Conservation (phyloP, 306 rosid genomes). For the Sindora glabra region DNA sequence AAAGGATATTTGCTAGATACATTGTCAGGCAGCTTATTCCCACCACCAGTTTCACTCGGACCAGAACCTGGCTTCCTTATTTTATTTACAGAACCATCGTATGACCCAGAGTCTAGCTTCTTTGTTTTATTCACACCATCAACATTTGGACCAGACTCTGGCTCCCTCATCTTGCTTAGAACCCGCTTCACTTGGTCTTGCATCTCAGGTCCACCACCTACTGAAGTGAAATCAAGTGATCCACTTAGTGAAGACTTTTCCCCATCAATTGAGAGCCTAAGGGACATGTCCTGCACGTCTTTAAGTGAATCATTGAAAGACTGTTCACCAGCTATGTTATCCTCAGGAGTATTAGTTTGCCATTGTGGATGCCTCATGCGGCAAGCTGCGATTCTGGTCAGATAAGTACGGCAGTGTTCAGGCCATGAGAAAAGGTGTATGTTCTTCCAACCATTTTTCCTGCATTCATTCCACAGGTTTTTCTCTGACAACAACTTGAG, state of each 20-base stretch:
- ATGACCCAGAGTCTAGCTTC: background rate
- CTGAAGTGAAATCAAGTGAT: slow-evolving; percentile 24
- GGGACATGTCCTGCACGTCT: slow-evolving; percentile 69
- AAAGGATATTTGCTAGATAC: slow-evolving; percentile 43
- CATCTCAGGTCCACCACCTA: slow-evolving; percentile 35
- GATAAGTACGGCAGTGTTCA: slow-evolving; percentile 64
- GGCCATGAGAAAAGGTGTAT: slow-evolving; percentile 76
- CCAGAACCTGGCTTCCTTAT: slow-evolving; percentile 12
- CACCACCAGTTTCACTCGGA: slow-evolving; percentile 16
- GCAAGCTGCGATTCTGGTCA: slow-evolving; percentile 63
- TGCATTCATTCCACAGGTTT: slow-evolving; percentile 55
- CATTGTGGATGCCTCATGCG: slow-evolving; percentile 73
- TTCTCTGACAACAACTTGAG: slow-evolving; percentile 59
- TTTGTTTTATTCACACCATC: slow-evolving; percentile 29
- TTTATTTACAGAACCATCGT: slow-evolving; percentile 34
- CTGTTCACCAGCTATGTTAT: slow-evolving; percentile 40
- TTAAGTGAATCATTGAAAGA: slow-evolving; percentile 59
- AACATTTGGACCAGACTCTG: slow-evolving; percentile 21
- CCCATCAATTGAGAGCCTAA: slow-evolving; percentile 64
- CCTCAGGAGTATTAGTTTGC: slow-evolving; percentile 59
- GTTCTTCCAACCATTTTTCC: slow-evolving; percentile 59
- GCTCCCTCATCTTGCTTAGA: slow-evolving; percentile 44
- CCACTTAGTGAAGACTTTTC: slow-evolving; percentile 36
- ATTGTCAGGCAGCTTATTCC: slow-evolving; percentile 32
- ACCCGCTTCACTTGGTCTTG: slow-evolving; percentile 62